phyloP scores from a whole-genome alignment of 768 basidiomycete genomes.

The Rhodotorula graminis region DNA sequence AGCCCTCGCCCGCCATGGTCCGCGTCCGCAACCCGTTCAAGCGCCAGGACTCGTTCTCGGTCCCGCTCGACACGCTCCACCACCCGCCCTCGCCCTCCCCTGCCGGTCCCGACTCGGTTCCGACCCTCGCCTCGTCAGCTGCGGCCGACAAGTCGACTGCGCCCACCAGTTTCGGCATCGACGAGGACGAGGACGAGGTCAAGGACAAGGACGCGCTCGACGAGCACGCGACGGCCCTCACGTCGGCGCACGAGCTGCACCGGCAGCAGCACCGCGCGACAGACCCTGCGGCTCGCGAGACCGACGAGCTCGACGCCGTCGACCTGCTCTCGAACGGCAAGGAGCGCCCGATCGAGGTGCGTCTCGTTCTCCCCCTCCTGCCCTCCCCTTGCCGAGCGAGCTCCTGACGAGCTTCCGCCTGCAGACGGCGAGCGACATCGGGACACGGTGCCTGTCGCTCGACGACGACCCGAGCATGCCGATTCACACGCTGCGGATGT shows the following conservation, averaged over 20 bases:
- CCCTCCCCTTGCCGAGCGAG: too few species aligned
- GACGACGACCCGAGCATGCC: conserved; percentile 33
- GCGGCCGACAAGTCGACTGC: background rate
- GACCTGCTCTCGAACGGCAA: conserved; percentile 35
- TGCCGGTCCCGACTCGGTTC: background rate
- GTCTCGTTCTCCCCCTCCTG: background rate
- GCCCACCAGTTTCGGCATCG: background rate
- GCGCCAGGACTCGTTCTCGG: conserved; percentile 21
- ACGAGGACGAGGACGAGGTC: background rate
- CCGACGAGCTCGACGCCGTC: conserved; percentile 4
- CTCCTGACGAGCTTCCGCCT: background rate
- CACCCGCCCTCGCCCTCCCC: too few species aligned
- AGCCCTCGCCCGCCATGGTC: conserved; percentile 11
- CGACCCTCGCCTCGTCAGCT: background rate
- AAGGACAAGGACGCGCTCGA: background rate
- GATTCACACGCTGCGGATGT: conserved; percentile 43
- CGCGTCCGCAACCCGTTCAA: conserved; percentile 27
- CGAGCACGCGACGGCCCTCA: background rate
- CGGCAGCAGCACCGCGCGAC: background rate
- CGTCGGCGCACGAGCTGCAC: background rate
- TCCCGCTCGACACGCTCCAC: background rate
- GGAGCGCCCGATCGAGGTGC: conserved; percentile 38
- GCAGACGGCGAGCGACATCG: conserved; percentile 36
- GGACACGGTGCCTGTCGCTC: conserved; percentile 35
- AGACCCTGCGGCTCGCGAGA: background rate